Conservation (phyloP, 257 asterid genomes). For the Gentiana dahurica region DNA sequence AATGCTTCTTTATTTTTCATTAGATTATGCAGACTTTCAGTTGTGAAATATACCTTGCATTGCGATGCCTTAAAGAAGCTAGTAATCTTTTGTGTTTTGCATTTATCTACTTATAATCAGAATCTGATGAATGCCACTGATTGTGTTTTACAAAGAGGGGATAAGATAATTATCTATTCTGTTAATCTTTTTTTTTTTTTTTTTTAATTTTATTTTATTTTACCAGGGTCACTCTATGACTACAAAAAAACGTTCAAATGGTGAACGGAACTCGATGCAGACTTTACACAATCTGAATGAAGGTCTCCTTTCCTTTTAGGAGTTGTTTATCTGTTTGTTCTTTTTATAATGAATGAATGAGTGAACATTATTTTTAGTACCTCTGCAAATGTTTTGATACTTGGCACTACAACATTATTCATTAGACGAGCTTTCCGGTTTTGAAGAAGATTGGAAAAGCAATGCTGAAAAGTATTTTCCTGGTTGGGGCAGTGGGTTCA, state of each 20-base stretch:
- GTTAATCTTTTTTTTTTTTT: neutral
- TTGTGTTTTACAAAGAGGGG: neutral
- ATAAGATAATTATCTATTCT: neutral
- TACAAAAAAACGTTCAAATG: slow-evolving; percentile 38
- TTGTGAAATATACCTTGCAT: neutral
- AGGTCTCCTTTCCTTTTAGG: slow-evolving; percentile 31
- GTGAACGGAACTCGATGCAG: slow-evolving; percentile 50
- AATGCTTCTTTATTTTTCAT: too few species aligned
- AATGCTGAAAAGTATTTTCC: slow-evolving; percentile 55
- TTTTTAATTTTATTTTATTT: too few species aligned
- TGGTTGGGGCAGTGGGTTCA: slow-evolving; percentile 58
- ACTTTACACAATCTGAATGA: slow-evolving; percentile 82
- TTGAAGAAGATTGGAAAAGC: slow-evolving; percentile 67
- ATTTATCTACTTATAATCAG: neutral
- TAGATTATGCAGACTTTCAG: too few species aligned
- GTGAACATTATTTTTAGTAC: neutral
- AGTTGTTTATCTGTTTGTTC: neutral
- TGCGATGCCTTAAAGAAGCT: too few species aligned
- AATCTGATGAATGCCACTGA: neutral
- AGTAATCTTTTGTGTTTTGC: neutral
- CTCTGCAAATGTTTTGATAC: slow-evolving; percentile 2
- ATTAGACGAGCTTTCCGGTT: slow-evolving; percentile 59
- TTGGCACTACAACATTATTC: neutral
- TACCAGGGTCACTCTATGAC: slow-evolving; percentile 74
- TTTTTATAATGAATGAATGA: neutral